Base-by-base conservation (phyloP, 2,329 filamentous ascomycete genomes). In the Neofusicoccum sp. region DNA sequence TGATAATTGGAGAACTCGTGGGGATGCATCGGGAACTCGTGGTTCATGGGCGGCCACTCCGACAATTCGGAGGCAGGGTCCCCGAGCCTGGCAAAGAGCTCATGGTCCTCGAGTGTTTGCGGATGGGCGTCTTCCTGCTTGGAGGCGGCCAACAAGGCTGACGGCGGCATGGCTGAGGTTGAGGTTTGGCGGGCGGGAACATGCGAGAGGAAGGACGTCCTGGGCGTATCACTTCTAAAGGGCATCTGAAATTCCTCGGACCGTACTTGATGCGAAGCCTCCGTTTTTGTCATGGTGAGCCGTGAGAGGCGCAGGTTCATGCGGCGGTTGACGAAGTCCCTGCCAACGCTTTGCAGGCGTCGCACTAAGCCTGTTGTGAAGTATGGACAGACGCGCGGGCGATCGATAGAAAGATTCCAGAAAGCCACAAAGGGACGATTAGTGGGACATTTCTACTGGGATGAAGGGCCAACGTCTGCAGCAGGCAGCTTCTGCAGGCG, bases 201-300 rank as follows among this genome's bases (percentile, higher is more conserved):
- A 38, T 44, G 58, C 40, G 40, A 40, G 67, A 67, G 63, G 61
- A 66, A 64, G 7, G 62, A 34, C 54, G 60, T 62, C 56, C 67
- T 65, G 36, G 66, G 60, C 58, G 63, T 63, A 57, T 61, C 59
- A 61, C 61, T 54, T 58, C 65, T 62, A 61, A 68, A 58, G 48
- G 59, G 60, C 16, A 44, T 62, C 64, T 67, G 62, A 31, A 67
- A 53, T 58, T 70, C 68, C 51, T 63, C 61, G 53, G 69, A 63
- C 38, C 63, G 61, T n/a, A 66, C 47, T 45, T 62, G 67, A 59
- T 63, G 67, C 63, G 69, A 66, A 64, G 71, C 70, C 58, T 66
- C 65, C 53, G 67, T 64, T 62, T 66, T 69, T 66, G 66, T 65
- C 73, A 73, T 74, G 40, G 67, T 68, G 67, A 65, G 68, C 63